Evolutionary conservation across 2,329 filamentous ascomycete species (phyloP).

Genomic region (Aspergillus quadrilineatus): DNA sequence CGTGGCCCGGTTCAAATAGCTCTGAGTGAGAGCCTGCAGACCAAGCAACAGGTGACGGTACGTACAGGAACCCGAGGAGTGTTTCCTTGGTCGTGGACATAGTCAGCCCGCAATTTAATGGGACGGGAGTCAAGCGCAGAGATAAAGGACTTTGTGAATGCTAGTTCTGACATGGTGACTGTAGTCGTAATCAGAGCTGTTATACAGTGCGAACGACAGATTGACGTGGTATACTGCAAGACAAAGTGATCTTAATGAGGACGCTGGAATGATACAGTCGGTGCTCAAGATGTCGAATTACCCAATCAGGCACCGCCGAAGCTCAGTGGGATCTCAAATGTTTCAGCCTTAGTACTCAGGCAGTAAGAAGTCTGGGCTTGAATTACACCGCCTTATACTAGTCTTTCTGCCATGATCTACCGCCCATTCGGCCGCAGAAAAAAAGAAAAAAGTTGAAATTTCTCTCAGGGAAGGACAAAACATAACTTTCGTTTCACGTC

Average conservation of each 20-base stretch:
- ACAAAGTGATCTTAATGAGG: neutral
- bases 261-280: neutral
- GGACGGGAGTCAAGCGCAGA: slow-evolving; percentile 74
- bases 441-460: slow-evolving; percentile 30
- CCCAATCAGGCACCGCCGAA: slow-evolving; percentile 22
- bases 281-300: slow-evolving; percentile 13
- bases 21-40: neutral
- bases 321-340: slow-evolving; percentile 7
- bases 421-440: slow-evolving; percentile 31
- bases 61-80: slow-evolving; percentile 78
- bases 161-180: slow-evolving; percentile 70
- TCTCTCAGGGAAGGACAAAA: slow-evolving; percentile 13
- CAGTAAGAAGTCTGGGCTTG: neutral
- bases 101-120: slow-evolving; percentile 78
- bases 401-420: slow-evolving; percentile 26
- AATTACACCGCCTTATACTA: slow-evolving; percentile 22
- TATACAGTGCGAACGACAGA: neutral
- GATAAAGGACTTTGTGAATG: slow-evolving; percentile 83
- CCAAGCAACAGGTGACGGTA: neutral
- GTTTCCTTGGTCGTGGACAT: slow-evolving; percentile 80
- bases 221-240: neutral
- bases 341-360: slow-evolving; percentile 17
- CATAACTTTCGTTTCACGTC: slow-evolving; percentile 11
- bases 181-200: neutral
- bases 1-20: neutral